Conservation (phyloP, 129 eudicot species). For the Chrysanthemum seticuspe region DNA sequence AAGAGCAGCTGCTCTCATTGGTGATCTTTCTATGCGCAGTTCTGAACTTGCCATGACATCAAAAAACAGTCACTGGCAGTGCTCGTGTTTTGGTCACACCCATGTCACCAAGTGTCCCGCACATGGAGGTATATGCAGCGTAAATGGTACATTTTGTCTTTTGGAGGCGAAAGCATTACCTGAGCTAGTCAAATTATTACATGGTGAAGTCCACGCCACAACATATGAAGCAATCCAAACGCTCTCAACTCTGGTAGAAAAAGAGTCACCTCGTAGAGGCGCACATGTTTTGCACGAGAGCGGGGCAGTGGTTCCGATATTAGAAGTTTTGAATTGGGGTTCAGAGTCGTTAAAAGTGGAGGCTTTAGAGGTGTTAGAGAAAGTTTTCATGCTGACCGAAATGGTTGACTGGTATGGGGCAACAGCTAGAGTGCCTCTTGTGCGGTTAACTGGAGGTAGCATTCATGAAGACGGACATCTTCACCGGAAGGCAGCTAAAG, state of each 20-base stretch:
- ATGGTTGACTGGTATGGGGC: constrained; percentile 54
- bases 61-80: constrained; percentile 16
- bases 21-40: constrained; percentile 65
- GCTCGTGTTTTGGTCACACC: constrained; percentile 32
- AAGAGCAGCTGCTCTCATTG: constrained; percentile 61
- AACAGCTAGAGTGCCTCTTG: constrained; percentile 36
- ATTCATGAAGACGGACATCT: constrained; percentile 52
- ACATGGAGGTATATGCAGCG: constrained; percentile 61
- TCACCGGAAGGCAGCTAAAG: constrained; percentile 68
- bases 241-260: constrained; percentile 50
- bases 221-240: constrained; percentile 67
- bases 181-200: constrained; percentile 47
- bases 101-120: constrained; percentile 39
- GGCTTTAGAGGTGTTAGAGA: constrained; percentile 56
- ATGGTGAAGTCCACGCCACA: constrained; percentile 44
- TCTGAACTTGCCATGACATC: constrained; percentile 37
- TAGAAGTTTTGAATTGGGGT: constrained; percentile 65
- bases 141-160: constrained; percentile 47
- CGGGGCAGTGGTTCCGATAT: constrained; percentile 40
- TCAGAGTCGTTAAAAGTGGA: constrained; percentile 63
- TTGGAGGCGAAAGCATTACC: constrained; percentile 59
- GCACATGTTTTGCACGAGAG: constrained; percentile 52
- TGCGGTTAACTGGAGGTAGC: constrained; percentile 47
- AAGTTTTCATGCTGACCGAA: constrained; percentile 53
- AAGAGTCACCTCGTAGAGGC: constrained; percentile 54